Conservation (phyloP, 2,329 filamentous ascomycete species). For the Aaosphaeria pasadenensis region DNA sequence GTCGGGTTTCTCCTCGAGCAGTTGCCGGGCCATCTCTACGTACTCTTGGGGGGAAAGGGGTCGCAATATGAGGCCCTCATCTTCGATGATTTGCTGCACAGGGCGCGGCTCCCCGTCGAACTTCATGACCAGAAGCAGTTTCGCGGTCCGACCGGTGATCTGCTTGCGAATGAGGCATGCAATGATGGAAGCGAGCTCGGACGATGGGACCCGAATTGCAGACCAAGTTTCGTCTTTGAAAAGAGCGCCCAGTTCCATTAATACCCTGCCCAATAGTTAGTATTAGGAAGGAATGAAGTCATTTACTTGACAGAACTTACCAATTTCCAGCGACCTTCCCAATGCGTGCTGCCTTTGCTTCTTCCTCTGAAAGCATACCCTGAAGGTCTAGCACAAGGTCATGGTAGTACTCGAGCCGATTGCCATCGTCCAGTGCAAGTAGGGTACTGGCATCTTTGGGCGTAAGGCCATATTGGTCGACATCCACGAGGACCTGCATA, state of each 20-base stretch:
- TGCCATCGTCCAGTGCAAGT: conserved; percentile 72
- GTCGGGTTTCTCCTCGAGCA: conserved; percentile 54
- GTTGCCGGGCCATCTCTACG: conserved; percentile 48
- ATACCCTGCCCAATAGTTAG: conserved; percentile 33
- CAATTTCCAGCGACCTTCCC: conserved; percentile 59
- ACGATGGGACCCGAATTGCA: conserved; percentile 36
- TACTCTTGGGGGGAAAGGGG: conserved; percentile 58
- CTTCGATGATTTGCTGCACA: conserved; percentile 54
- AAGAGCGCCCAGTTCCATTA: conserved; percentile 52
- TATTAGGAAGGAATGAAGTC: not conserved
- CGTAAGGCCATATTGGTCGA: conserved; percentile 63
- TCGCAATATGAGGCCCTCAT: conserved; percentile 54
- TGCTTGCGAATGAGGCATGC: conserved; percentile 38
- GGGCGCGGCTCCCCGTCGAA: conserved; percentile 51
- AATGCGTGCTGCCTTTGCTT: conserved; percentile 10
- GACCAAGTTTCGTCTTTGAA: conserved; percentile 44
- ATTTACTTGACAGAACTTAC: conserved; percentile 15
- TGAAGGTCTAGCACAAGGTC: conserved; percentile 50
- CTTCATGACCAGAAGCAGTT: conserved; percentile 55
- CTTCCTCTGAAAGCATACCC: conserved; percentile 27
- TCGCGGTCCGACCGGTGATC: conserved; percentile 57
- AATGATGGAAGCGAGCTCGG: conserved; percentile 45
- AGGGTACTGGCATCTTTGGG: conserved; percentile 81
- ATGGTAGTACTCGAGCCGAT: conserved; percentile 78
- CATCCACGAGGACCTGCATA: conserved; percentile 57